Evolutionary conservation across 129 eudicot genomes (phyloP).

Genomic region (Dittrichia graveolens): DNA sequence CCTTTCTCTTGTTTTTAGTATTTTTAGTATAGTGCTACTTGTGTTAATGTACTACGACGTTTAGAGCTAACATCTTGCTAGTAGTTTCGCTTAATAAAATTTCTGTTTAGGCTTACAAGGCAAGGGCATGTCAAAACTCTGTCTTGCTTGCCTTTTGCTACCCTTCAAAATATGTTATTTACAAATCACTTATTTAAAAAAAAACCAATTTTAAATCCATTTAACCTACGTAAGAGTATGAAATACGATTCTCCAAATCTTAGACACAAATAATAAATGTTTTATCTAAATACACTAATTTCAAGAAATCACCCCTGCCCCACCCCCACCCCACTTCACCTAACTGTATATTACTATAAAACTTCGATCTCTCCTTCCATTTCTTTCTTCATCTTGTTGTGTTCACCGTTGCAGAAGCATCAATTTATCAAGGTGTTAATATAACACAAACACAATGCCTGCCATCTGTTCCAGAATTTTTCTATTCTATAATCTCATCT

Average conservation of each 20-base stretch:
- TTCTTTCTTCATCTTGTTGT: not conserved
- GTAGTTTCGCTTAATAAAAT: too few relatives aligned
- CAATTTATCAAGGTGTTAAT: not conserved
- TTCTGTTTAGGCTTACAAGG: too few relatives aligned
- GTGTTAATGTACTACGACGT: too few relatives aligned
- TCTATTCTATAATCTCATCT: constrained; percentile 33
- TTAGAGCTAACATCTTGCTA: too few relatives aligned
- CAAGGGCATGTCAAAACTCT: too few relatives aligned
- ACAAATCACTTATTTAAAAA: too few relatives aligned
- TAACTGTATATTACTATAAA: not conserved
- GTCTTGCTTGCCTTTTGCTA: too few relatives aligned
- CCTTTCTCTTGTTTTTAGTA: too few relatives aligned
- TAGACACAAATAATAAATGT: not conserved
- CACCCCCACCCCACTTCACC: constrained; percentile 1
- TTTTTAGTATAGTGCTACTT: too few relatives aligned
- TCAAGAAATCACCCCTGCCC: not conserved
- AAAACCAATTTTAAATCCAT: too few relatives aligned
- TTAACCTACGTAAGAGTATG: not conserved
- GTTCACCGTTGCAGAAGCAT: not conserved
- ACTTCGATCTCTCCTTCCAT: not conserved
- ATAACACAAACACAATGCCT: constrained; percentile 17
- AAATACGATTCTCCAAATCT: constrained; percentile 9
- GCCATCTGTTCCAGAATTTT: constrained; percentile 30
- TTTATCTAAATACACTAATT: not conserved
- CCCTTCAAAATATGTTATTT: too few relatives aligned